Evolutionary conservation across 139 green algal genomes (phyloP).

Genomic region (Spirogloea muscicola): DNA sequence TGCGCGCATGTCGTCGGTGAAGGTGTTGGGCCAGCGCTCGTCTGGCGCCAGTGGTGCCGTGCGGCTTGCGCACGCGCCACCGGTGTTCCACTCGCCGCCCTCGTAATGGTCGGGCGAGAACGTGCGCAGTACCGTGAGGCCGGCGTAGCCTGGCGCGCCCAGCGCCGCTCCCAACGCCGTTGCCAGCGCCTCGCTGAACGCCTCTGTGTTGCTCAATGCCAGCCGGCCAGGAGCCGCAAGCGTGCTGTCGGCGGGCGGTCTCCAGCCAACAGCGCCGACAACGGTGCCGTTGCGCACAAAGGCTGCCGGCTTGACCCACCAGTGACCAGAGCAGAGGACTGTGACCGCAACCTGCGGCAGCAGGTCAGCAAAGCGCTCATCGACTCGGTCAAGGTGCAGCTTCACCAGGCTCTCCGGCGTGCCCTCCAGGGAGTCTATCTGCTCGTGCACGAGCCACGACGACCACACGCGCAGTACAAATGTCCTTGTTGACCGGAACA

Average conservation of each 20-base stretch:
- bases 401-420: too few relatives aligned
- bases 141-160: background rate
- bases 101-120: slow-evolving; percentile 38
- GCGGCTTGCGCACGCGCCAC: slow-evolving; percentile 20
- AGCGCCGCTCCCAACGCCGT: background rate
- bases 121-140: slow-evolving; percentile 23
- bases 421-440: too few relatives aligned
- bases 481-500: background rate
- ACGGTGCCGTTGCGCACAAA: background rate
- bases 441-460: slow-evolving; percentile 19
- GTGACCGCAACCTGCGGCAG: too few relatives aligned
- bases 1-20: background rate
- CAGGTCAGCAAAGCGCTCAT: too few relatives aligned
- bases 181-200: background rate
- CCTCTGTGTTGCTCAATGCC: slow-evolving; percentile 10
- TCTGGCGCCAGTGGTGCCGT: background rate
- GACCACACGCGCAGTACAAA: slow-evolving; percentile 20
- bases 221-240: too few relatives aligned
- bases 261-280: background rate
- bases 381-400: too few relatives aligned
- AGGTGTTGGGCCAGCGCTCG: slow-evolving; percentile 2
- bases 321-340: too few relatives aligned
- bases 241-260: too few relatives aligned
- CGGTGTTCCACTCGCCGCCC: slow-evolving; percentile 42
- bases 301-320: slow-evolving; percentile 14